Conservation (phyloP, 768 basidiomycete species). For the Podaxis sp. region DNA sequence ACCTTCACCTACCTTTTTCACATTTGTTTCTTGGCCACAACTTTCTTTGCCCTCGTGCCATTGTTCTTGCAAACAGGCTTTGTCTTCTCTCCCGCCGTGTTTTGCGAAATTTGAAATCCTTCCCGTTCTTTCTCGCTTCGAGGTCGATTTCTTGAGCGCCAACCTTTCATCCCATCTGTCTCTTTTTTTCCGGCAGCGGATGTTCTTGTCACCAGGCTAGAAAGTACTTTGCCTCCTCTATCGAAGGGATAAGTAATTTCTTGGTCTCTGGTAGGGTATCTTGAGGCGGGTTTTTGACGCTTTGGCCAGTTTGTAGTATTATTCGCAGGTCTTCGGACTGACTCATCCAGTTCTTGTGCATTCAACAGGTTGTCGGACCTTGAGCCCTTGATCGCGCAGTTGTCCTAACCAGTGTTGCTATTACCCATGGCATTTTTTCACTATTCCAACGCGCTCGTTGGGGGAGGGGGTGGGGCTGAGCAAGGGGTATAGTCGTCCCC, state of each 20-base stretch:
- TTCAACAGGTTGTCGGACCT: neutral
- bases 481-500: neutral
- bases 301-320: neutral
- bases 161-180: neutral
- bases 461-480: neutral
- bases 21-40: neutral
- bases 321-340: neutral
- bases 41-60: neutral
- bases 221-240: neutral
- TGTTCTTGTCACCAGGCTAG: neutral
- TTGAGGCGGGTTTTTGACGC: neutral
- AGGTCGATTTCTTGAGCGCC: neutral
- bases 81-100: neutral
- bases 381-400: neutral
- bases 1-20: neutral
- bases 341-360: neutral
- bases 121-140: neutral
- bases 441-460: neutral
- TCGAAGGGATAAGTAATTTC: neutral
- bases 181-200: neutral
- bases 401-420: neutral
- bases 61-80: neutral
- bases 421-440: neutral
- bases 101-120: neutral
- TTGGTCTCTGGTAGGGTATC: neutral